phyloP scores from a whole-genome alignment of 257 asterid genomes.

The Leonotis leonurus region DNA sequence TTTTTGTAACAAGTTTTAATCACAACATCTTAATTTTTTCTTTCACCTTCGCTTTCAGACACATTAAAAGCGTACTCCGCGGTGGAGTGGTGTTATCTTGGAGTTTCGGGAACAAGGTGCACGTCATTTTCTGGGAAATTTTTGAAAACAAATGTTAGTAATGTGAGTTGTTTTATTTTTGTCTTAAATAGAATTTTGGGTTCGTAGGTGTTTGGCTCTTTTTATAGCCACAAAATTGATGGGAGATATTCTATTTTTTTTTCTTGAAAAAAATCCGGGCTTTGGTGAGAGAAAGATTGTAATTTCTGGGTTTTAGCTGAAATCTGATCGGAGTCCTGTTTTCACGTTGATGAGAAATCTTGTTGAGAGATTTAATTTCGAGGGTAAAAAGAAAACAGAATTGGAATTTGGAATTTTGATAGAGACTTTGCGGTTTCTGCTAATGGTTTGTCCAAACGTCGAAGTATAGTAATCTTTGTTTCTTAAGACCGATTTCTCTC shows the following conservation, averaged over 20 bases:
- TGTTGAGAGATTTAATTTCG: constrained; percentile 15
- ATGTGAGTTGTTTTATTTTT: not conserved
- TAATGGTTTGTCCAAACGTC: constrained; percentile 64
- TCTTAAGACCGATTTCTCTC: constrained; percentile 12
- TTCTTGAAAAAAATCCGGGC: constrained; percentile 23
- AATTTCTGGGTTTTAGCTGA: constrained; percentile 27
- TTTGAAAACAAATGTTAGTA: constrained; percentile 11
- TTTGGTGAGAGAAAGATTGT: constrained; percentile 10
- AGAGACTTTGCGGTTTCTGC: constrained; percentile 31
- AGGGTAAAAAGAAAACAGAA: not conserved
- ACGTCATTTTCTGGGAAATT: constrained; percentile 25
- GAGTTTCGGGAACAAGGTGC: constrained; percentile 19
- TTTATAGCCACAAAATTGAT: constrained; percentile 13
- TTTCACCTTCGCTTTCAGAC: constrained; percentile 7
- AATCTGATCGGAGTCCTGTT: constrained; percentile 29
- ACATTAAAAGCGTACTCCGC: constrained; percentile 13
- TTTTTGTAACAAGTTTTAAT: not conserved
- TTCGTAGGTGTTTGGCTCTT: constrained; percentile 7
- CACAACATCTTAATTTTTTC: constrained; percentile 8
- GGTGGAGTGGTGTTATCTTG: constrained; percentile 15
- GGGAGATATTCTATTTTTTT: too few species aligned
- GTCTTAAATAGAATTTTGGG: constrained; percentile 11
- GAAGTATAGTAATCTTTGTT: constrained; percentile 35
- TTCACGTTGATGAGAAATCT: constrained; percentile 30
- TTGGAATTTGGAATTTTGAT: constrained; percentile 8